Conservation (phyloP, 345 rosid genomes). For the Syzygium jambos region DNA sequence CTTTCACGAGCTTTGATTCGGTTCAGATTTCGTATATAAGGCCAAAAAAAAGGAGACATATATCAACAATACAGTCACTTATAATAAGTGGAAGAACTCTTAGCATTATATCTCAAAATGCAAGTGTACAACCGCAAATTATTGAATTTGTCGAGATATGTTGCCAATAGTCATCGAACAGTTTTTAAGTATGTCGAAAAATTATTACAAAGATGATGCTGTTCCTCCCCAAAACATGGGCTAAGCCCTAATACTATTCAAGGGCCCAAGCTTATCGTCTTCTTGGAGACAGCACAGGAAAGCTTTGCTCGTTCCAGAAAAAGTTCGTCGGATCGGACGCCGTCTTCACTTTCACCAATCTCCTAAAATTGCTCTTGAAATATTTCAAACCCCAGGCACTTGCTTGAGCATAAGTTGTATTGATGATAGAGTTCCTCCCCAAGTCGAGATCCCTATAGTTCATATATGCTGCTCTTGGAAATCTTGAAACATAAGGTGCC, state of each 20-base stretch:
- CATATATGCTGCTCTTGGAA: background rate
- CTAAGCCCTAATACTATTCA: no score
- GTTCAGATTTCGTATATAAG: background rate
- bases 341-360: constrained; percentile 17
- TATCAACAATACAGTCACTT: background rate
- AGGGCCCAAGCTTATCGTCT: background rate
- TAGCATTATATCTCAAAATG: background rate
- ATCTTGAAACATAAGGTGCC: constrained; percentile 10
- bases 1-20: background rate
- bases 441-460: background rate
- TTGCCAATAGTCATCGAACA: background rate
- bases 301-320: constrained; percentile 18
- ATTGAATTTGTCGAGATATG: background rate
- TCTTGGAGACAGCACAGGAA: constrained; percentile 3
- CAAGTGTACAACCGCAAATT: background rate
- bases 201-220: background rate
- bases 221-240: background rate
- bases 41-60: background rate
- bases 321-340: constrained; percentile 16
- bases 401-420: background rate
- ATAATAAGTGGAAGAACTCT: background rate
- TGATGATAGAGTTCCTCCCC: background rate
- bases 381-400: background rate
- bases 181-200: background rate
- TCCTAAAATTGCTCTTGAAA: constrained; percentile 5